Evolutionary conservation across 2,329 filamentous ascomycete species (phyloP).

Genomic region (Alternaria solani): DNA sequence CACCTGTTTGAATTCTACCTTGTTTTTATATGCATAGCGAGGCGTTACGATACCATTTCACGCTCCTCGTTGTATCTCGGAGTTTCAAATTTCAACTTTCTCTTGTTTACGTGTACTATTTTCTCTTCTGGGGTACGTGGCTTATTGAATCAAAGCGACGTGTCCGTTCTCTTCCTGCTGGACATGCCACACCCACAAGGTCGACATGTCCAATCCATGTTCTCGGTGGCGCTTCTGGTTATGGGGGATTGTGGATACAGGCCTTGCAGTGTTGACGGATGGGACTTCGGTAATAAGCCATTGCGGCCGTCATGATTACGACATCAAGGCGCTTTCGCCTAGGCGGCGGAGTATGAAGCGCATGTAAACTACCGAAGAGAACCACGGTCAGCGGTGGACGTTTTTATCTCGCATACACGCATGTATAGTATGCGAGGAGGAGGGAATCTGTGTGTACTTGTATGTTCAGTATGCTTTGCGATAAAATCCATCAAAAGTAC

Average conservation of each 20-base stretch:
- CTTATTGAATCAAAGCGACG: background rate
- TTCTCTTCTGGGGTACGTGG: background rate
- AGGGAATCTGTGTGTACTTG: background rate
- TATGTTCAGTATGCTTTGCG: background rate
- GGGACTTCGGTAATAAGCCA: background rate
- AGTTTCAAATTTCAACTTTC: slow-evolving; percentile 15
- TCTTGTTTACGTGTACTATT: slow-evolving; percentile 14
- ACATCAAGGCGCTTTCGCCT: background rate
- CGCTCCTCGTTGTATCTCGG: slow-evolving; percentile 17
- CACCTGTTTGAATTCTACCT: background rate
- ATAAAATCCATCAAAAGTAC: background rate
- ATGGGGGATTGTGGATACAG: background rate
- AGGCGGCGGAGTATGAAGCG: background rate
- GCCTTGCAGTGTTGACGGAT: background rate
- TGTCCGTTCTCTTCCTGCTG: background rate
- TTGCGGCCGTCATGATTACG: background rate
- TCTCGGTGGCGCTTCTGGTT: background rate
- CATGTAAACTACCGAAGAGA: background rate
- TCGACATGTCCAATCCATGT: background rate
- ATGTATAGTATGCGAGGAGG: background rate
- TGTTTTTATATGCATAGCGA: slow-evolving; percentile 46
- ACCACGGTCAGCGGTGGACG: background rate
- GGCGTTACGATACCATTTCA: slow-evolving; percentile 49
- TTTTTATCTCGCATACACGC: background rate
- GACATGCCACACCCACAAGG: background rate